Evolutionary conservation across 495 filamentous ascomycete species (phyloP).

Genomic region (Penicillium chermesinum): DNA sequence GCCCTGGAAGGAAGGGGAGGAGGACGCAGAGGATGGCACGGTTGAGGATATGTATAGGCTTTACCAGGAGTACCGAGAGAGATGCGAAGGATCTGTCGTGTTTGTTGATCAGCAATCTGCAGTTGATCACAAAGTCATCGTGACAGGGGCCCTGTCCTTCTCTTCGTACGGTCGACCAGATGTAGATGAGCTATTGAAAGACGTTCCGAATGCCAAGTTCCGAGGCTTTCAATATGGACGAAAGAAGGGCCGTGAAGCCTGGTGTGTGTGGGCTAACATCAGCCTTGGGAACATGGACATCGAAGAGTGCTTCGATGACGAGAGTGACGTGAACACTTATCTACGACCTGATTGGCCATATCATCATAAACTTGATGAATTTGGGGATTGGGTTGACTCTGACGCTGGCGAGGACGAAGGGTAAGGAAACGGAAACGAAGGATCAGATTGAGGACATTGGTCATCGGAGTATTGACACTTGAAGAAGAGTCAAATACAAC

Average conservation of each 20-base stretch:
- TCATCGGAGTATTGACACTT: no score
- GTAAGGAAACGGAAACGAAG: no score
- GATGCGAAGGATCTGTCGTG: conserved; percentile 1
- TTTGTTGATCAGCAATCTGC: conserved; percentile 12
- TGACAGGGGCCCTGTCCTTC: neutral
- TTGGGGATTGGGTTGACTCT: neutral
- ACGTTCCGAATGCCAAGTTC: neutral
- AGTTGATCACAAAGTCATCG: conserved; percentile 4
- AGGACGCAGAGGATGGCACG: conserved; percentile 7
- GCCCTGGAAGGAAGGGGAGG: conserved; percentile 9
- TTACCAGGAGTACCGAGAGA: conserved; percentile 3
- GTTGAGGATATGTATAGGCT: conserved; percentile 13
- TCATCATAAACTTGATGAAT: conserved; percentile 2
- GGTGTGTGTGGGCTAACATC: neutral
- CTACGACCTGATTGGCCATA: conserved; percentile 6
- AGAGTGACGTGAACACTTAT: conserved; percentile 7
- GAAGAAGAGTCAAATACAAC: no score
- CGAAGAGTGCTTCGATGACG: conserved; percentile 5
- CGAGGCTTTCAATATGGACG: conserved; percentile 8
- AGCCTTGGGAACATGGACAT: neutral
- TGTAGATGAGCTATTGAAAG: conserved; percentile 3
- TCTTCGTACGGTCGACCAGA: neutral
- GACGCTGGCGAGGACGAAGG: neutral
- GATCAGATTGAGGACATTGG: no score
- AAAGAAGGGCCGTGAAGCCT: neutral